Evolutionary conservation across 306 rosid species (phyloP).

Genomic region (Prosopis cineraria): DNA sequence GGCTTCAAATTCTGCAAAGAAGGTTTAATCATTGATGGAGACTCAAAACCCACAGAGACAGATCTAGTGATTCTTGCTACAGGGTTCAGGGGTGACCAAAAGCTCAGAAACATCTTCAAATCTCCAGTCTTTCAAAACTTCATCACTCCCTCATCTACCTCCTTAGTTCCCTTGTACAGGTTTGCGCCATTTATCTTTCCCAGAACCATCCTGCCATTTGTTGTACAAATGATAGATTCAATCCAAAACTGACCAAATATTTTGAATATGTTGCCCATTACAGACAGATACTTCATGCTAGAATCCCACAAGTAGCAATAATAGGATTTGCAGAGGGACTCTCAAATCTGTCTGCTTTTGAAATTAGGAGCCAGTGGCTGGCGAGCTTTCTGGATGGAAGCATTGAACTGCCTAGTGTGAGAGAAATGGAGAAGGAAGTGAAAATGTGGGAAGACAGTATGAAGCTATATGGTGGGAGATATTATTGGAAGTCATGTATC

Average conservation of each 20-base stretch:
- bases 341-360: conserved; percentile 36
- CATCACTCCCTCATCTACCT: conserved; percentile 21
- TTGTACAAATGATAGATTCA: not conserved
- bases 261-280: not conserved
- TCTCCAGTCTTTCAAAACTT: conserved; percentile 41
- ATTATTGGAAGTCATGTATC: conserved; percentile 45
- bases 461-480: conserved; percentile 34
- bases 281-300: conserved; percentile 49
- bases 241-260: too few species aligned
- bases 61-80: conserved; percentile 63
- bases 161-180: conserved; percentile 52
- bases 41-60: conserved; percentile 35
- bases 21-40: conserved; percentile 52
- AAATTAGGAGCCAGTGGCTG: conserved; percentile 55
- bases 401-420: conserved; percentile 49
- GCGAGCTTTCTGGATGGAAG: conserved; percentile 42
- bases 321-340: conserved; percentile 47
- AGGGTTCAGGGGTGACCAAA: conserved; percentile 54
- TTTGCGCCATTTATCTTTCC: not conserved
- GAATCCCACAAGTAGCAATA: conserved; percentile 47
- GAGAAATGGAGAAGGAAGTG: conserved; percentile 48
- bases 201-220: too few species aligned
- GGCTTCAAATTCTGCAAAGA: conserved; percentile 45
- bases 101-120: conserved; percentile 49
- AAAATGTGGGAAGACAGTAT: conserved; percentile 42